phyloP scores from a whole-genome alignment of 306 rosid genomes.

The Ormosia emarginata region DNA sequence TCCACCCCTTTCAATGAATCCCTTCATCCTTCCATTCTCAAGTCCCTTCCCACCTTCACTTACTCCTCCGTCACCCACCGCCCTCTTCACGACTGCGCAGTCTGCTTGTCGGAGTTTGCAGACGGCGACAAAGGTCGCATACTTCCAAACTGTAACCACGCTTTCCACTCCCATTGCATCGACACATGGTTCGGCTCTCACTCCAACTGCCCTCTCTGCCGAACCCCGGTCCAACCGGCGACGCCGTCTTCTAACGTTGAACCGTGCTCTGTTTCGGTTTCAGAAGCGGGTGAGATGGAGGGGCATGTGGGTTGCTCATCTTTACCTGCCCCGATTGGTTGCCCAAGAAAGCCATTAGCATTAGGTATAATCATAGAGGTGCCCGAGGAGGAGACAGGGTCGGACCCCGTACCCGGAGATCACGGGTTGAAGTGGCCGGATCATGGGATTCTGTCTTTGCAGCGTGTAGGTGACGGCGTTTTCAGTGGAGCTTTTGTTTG shows the following conservation, averaged over 20 bases:
- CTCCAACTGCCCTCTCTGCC: constrained; percentile 59
- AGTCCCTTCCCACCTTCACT: constrained; percentile 35
- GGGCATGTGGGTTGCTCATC: constrained; percentile 1
- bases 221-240: constrained; percentile 24
- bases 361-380: constrained; percentile 10
- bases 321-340: not conserved
- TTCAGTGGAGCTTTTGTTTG: no score
- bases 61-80: constrained; percentile 19
- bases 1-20: not conserved
- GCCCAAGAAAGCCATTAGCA: constrained; percentile 29
- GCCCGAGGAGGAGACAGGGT: not conserved
- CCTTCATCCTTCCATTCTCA: constrained; percentile 40
- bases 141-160: constrained; percentile 51
- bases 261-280: not conserved
- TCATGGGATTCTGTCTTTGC: not conserved
- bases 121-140: constrained; percentile 33
- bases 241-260: not conserved
- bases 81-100: constrained; percentile 37
- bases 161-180: constrained; percentile 45
- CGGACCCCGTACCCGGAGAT: not conserved
- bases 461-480: not conserved
- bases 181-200: constrained; percentile 51
- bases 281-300: constrained; percentile 4
- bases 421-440: not conserved
- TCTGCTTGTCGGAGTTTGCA: constrained; percentile 48